Percentiles rank a stretch among this genome's conserved stretches.
phyloP scores from a whole-genome alignment of 192 early-diverging fungal genomes.

The Linnemannia hyalina region DNA sequence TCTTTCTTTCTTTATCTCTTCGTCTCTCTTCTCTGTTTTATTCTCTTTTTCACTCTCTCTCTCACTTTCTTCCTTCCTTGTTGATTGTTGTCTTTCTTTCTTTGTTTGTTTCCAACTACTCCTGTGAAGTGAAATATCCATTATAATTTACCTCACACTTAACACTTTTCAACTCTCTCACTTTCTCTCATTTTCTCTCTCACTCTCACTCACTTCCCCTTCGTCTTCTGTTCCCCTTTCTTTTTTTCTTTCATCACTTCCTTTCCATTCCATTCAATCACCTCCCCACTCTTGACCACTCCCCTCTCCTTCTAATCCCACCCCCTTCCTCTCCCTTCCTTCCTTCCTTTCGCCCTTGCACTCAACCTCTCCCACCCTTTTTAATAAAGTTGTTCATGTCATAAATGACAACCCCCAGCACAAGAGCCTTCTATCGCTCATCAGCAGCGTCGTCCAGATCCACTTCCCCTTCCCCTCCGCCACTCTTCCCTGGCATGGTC shows the following conservation, averaged over 20 bases:
- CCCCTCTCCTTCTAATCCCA: background rate
- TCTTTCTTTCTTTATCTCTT: background rate
- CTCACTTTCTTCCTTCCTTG: background rate
- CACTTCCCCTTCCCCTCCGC: conserved; percentile 51
- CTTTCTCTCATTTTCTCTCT: background rate
- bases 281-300: background rate
- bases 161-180: background rate
- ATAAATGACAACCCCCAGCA: conserved; percentile 55
- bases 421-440: conserved; percentile 50
- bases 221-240: background rate
- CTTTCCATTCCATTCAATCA: background rate
- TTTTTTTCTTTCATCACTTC: background rate
- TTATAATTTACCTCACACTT: too few species aligned
- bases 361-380: too few species aligned
- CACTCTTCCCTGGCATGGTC: conserved; percentile 54
- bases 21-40: background rate
- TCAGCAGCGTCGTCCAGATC: conserved; percentile 57
- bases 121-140: too few species aligned
- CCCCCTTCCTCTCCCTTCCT: background rate
- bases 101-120: background rate
- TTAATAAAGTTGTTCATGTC: conserved; percentile 35
- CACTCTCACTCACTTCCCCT: background rate
- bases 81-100: too few species aligned
- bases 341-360: background rate
- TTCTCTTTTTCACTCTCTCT: background rate